Evolutionary conservation across 305 asterid genomes (phyloP).

Genomic region (Fraxinus dipetala): DNA sequence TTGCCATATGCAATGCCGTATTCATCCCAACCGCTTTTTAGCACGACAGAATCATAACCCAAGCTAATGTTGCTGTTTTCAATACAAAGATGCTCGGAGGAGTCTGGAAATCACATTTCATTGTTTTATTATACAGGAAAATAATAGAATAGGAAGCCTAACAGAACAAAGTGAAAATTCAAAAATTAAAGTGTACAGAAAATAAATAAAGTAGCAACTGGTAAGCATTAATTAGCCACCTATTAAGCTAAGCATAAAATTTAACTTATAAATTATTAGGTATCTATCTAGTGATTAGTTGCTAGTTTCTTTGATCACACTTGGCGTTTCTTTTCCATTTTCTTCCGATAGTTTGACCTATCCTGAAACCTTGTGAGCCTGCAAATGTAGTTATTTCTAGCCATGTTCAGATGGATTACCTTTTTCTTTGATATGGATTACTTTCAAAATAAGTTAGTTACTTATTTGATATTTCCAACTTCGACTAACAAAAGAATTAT

Average conservation of each 20-base stretch:
- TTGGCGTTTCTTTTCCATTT: neutral
- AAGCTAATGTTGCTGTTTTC: slow-evolving; percentile 82
- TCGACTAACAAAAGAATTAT: neutral
- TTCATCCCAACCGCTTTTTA: slow-evolving; percentile 99
- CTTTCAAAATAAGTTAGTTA: neutral
- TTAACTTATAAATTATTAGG: neutral
- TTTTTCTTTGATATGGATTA: too few species aligned
- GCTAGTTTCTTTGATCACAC: neutral
- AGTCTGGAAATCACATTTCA: slow-evolving; percentile 52
- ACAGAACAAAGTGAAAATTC: neutral
- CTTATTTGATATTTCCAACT: neutral
- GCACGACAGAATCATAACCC: slow-evolving; percentile 67
- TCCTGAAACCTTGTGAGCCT: neutral
- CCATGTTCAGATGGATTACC: neutral
- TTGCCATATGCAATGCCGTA: slow-evolving; percentile 68
- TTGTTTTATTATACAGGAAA: neutral
- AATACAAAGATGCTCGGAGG: slow-evolving; percentile 74
- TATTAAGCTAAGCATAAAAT: neutral
- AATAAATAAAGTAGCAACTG: neutral
- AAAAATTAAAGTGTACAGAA: neutral
- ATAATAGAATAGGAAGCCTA: neutral
- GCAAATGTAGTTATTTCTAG: neutral
- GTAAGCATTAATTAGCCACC: neutral
- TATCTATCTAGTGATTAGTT: neutral
- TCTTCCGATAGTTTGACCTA: neutral